Evolutionary conservation across 2,329 filamentous ascomycete species (phyloP).

Genomic region (Colletotrichum plurivorum): DNA sequence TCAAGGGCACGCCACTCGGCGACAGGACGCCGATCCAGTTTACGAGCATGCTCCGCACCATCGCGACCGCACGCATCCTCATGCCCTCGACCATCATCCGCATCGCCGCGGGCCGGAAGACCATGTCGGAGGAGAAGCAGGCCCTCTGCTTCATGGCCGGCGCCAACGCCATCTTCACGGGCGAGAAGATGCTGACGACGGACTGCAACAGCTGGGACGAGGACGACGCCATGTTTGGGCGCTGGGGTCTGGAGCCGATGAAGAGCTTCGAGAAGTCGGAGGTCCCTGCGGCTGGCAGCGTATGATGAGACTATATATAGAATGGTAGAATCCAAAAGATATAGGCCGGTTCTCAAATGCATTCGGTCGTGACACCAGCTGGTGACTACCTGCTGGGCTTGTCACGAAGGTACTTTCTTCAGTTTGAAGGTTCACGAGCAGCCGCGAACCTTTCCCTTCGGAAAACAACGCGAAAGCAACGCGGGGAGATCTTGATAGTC

Average conservation of each 20-base stretch:
- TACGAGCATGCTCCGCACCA: slow-evolving; percentile 83
- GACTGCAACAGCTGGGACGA: slow-evolving; percentile 94
- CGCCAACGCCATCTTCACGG: slow-evolving; percentile 94
- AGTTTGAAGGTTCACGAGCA: too few species aligned
- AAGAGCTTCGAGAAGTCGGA: slow-evolving; percentile 60
- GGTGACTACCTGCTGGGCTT: neutral
- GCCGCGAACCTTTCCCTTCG: too few species aligned
- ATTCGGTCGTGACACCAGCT: neutral
- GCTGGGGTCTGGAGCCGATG: slow-evolving; percentile 89
- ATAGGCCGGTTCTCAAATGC: too few species aligned
- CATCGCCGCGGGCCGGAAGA: slow-evolving; percentile 86
- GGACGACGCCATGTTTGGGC: slow-evolving; percentile 85
- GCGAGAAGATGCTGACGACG: slow-evolving; percentile 95
- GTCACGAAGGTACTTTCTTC: too few species aligned
- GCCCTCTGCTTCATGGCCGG: slow-evolving; percentile 91
- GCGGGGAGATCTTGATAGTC: neutral
- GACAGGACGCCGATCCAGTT: slow-evolving; percentile 82
- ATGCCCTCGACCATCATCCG: slow-evolving; percentile 91
- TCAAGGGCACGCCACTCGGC: slow-evolving; percentile 89
- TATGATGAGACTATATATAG: neutral
- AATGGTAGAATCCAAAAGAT: neutral
- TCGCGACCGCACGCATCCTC: slow-evolving; percentile 85
- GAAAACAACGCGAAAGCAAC: neutral
- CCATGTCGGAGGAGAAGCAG: slow-evolving; percentile 90
- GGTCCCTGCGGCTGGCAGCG: slow-evolving; percentile 9